Percentiles rank a stretch among this genome's conserved stretches.
phyloP scores from a whole-genome alignment of 2,329 filamentous ascomycete genomes.

The Fusarium sp. region DNA sequence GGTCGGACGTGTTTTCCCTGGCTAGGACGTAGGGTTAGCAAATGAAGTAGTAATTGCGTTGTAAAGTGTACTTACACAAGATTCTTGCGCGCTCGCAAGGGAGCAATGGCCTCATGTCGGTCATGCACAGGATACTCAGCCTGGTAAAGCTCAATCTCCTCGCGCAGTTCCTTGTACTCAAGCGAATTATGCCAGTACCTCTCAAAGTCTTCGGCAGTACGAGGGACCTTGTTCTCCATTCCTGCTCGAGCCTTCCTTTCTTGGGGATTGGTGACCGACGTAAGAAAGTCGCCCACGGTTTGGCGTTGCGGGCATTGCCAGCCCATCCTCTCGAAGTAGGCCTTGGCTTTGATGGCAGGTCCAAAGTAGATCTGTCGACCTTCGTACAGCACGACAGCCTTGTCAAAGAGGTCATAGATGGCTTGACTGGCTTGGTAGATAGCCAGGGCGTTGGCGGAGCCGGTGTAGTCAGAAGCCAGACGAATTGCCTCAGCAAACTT shows the following conservation, averaged over 20 bases:
- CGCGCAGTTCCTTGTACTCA: conserved; percentile 57
- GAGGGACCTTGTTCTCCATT: conserved; percentile 71
- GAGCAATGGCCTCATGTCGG: conserved; percentile 53
- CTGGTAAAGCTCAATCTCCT: conserved; percentile 65
- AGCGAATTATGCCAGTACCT: conserved; percentile 58
- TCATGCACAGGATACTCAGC: conserved; percentile 57
- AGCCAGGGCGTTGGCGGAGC: conserved; percentile 72
- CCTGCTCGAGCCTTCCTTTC: conserved; percentile 69
- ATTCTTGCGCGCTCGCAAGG: conserved; percentile 62
- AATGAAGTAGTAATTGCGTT: accelerated
- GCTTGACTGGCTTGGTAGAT: conserved; percentile 79
- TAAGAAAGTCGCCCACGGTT: conserved; percentile 77
- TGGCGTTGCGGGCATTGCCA: conserved; percentile 75
- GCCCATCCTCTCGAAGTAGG: conserved; percentile 76
- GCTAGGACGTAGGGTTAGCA: conserved; percentile 16
- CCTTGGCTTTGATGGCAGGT: conserved; percentile 66
- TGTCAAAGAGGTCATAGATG: conserved; percentile 81
- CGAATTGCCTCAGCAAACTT: conserved; percentile 78
- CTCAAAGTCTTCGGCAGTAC: conserved; percentile 78
- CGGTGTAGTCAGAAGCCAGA: conserved; percentile 71
- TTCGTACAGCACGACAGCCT: conserved; percentile 79
- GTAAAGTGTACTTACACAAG: conserved; percentile 16
- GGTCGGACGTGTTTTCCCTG: conserved; percentile 66
- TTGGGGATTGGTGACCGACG: conserved; percentile 72
- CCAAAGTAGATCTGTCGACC: conserved; percentile 84